Percentiles rank a stretch among this genome's conserved stretches.
Evolutionary conservation across 148 eudicot species (phyloP).

Genomic region (Salicornia ramosissima): DNA sequence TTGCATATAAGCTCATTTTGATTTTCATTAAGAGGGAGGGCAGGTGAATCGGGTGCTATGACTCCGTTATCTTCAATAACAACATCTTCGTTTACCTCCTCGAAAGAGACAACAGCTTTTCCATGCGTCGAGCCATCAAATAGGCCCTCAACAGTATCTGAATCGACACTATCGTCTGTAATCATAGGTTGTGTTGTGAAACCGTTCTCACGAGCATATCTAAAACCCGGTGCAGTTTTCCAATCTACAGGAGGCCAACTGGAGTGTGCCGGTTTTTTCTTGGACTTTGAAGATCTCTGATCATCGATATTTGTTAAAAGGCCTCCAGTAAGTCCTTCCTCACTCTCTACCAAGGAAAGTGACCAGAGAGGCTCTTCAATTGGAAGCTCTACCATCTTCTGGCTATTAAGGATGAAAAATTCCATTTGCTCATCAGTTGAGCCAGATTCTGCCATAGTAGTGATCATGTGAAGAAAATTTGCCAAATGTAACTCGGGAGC

Average conservation of each 20-base stretch:
- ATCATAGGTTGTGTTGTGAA: constrained; percentile 19
- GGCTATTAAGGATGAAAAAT: constrained; percentile 66
- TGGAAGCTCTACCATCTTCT: constrained; percentile 77
- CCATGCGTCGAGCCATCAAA: constrained; percentile 10
- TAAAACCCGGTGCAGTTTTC: constrained; percentile 85
- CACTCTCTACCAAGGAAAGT: constrained; percentile 36
- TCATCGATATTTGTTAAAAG: constrained; percentile 26
- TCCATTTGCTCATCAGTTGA: constrained; percentile 75
- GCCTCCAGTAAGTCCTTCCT: constrained; percentile 17
- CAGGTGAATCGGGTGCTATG: constrained; percentile 18
- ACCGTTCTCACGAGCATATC: constrained; percentile 19
- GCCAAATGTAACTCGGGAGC: constrained; percentile 66
- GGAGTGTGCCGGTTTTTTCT: constrained; percentile 37
- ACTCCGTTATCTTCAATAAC: constrained; percentile 33
- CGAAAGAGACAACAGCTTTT: constrained; percentile 6
- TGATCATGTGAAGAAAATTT: constrained; percentile 86
- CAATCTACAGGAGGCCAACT: constrained; percentile 85
- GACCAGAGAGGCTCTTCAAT: constrained; percentile 65
- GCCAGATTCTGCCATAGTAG: constrained; percentile 81
- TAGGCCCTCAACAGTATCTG: constrained; percentile 9
- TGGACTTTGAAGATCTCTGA: constrained; percentile 24
- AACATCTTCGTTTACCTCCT: constrained; percentile 29
- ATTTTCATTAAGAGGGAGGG: constrained; percentile 23
- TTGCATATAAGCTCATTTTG: constrained; percentile 17
- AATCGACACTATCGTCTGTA: constrained; percentile 21